Base-by-base conservation (phyloP, 768 basidiomycete genomes). In the Russula olivacea region DNA sequence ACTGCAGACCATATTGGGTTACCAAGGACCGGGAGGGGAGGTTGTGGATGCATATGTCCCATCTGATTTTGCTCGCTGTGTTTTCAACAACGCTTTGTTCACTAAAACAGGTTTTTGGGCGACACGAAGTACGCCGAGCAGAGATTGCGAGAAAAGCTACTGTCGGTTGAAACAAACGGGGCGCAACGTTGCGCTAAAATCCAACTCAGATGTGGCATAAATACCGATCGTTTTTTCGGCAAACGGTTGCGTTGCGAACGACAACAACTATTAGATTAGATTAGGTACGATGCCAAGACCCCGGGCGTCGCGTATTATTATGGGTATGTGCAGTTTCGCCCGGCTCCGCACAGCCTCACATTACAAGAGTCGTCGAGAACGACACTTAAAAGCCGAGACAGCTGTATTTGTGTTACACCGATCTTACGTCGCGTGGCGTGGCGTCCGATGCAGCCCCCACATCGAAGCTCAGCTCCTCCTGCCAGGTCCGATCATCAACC, bases 291-390 rank as follows among this genome's bases (percentile, higher is more conserved):
- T 45, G 19, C 43, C 43, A 10, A 45, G 43, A 10, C 36, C n/a
- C 41, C 1, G 19, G 4, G 19, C 19, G 41, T 43, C 9, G 15
- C 10, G 19, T 9, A 34, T n/a, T n/a, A n/a, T n/a, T 30, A 30
- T 32, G 32, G 32, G 34, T 34, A 34, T 11, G 36, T 38, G 1
- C 34, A 36, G 36, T 41, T 36, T 34, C 14, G 15, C 28, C 38
- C 23, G 11, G 38, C 19, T 34, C 32, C 51, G 59, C 51, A 61
- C 59, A 36, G 59, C 59, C 59, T 53, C 59, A 32, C 28, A 30
- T 32, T 40, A 45, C 43, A 47, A n/a, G n/a, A n/a, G n/a, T n/a
- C n/a, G n/a, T n/a, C n/a, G n/a, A 58, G 43, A 8, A 17, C 45
- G 19, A 17, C 43, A 41, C 28, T 59, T n/a, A 45, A 45, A 10